Percentiles rank a stretch among this genome's conserved stretches.
Evolutionary conservation across 2,329 filamentous ascomycete genomes (phyloP).

Genomic region (Raffaelea arxii): DNA sequence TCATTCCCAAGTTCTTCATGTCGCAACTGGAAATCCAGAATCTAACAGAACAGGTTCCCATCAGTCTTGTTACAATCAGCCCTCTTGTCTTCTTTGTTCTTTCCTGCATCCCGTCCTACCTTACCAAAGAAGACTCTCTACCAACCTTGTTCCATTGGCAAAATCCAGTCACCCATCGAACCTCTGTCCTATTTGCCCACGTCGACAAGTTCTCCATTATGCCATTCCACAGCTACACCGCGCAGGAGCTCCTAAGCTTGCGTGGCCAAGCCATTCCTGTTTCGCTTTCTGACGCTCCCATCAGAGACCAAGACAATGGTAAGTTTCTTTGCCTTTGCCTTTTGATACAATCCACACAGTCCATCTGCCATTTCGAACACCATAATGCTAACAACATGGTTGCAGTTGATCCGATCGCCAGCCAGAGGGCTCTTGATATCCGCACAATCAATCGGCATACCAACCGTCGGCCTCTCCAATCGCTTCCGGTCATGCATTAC

Average conservation of each 20-base stretch:
- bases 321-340: background rate
- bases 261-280: constrained; percentile 3
- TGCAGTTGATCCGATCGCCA: background rate
- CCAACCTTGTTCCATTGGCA: constrained; percentile 12
- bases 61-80: constrained; percentile 5
- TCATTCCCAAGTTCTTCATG: constrained; percentile 9
- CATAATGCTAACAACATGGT: too few species aligned
- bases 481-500: background rate
- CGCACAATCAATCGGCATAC: constrained; percentile 7
- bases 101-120: constrained; percentile 6
- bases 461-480: constrained; percentile 7
- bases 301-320: constrained; percentile 9
- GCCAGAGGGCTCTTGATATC: too few species aligned
- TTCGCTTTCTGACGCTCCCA: constrained; percentile 4
- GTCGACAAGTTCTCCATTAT: constrained; percentile 7
- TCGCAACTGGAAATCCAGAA: constrained; percentile 13
- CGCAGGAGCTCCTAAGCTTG: constrained; percentile 12
- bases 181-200: constrained; percentile 11
- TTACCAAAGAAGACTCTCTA: background rate
- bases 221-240: constrained; percentile 11
- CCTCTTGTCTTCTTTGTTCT: constrained; percentile 11
- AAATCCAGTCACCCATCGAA: constrained; percentile 5
- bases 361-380: too few species aligned
- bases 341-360: background rate
- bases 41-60: constrained; percentile 9